Evolutionary conservation across 768 basidiomycete species (phyloP).

Genomic region (Tricholoma matsutake): DNA sequence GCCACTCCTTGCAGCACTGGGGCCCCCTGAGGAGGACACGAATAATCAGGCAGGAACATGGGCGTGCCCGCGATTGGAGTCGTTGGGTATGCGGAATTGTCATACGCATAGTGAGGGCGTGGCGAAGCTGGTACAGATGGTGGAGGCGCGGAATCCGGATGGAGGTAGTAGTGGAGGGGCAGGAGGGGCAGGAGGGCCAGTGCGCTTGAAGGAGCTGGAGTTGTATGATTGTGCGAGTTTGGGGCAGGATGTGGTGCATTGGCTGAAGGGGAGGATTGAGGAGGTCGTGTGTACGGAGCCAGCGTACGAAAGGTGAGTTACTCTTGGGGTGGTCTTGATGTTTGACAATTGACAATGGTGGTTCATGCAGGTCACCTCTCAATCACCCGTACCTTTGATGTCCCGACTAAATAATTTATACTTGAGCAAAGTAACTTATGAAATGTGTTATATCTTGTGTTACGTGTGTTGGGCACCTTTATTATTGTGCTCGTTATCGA

Average conservation of each 20-base stretch:
- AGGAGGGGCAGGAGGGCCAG: constrained; percentile 48
- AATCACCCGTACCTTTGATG: constrained; percentile 2
- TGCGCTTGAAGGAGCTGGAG: constrained; percentile 55
- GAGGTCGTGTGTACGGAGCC: constrained; percentile 64
- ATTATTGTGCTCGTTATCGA: not conserved
- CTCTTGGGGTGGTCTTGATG: not conserved
- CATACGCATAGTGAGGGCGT: constrained; percentile 64
- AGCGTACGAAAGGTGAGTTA: constrained; percentile 42
- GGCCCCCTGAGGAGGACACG: constrained; percentile 55
- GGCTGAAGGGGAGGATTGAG: constrained; percentile 60
- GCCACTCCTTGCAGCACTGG: constrained; percentile 55
- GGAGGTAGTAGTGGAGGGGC: constrained; percentile 21
- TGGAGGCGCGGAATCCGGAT: constrained; percentile 69
- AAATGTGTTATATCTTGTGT: no score
- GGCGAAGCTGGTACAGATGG: constrained; percentile 64
- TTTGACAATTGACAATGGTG: not conserved
- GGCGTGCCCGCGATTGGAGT: constrained; percentile 61
- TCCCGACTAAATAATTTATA: not conserved
- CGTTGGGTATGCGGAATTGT: constrained; percentile 61
- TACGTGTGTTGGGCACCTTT: not conserved
- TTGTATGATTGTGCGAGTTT: constrained; percentile 63
- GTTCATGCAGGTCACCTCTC: not conserved
- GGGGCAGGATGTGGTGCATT: constrained; percentile 66
- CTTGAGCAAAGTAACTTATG: not conserved
- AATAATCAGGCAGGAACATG: constrained; percentile 40